Evolutionary conservation across 1,284 basidiomycete genomes (phyloP).

Genomic region (Jaminaea rosea): DNA sequence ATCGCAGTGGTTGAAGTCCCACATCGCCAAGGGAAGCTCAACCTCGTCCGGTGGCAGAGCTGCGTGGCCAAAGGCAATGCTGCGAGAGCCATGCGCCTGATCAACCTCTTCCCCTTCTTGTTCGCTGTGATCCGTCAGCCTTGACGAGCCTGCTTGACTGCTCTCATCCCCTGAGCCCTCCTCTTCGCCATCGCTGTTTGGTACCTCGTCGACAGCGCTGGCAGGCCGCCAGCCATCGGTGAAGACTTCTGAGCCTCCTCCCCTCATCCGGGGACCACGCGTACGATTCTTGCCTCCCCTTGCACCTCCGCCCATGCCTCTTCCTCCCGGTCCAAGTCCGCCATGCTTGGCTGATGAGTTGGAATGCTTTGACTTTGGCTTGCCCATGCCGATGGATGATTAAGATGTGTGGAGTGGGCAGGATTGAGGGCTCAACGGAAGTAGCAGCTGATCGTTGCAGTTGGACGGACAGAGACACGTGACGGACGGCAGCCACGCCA

Average conservation of each 20-base stretch:
- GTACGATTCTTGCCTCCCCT: not conserved
- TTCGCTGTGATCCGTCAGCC: not conserved
- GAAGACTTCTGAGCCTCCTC: not conserved
- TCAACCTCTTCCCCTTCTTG: not conserved
- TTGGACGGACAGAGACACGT: no score
- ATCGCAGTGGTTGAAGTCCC: constrained; percentile 92
- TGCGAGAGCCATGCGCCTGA: not conserved
- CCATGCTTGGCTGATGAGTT: not conserved
- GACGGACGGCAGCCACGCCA: no score
- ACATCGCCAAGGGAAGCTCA: not conserved
- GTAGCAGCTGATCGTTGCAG: no score
- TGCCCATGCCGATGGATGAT: no score
- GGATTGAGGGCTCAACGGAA: no score
- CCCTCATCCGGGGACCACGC: not conserved
- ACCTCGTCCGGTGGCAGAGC: not conserved
- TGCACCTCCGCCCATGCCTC: not conserved
- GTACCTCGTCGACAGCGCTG: not conserved
- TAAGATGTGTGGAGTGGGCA: no score
- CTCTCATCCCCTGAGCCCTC: not conserved
- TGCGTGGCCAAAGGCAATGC: not conserved
- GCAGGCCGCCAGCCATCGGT: not conserved
- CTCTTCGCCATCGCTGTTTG: not conserved
- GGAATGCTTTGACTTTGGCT: constrained; percentile 1
- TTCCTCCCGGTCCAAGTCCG: not conserved
- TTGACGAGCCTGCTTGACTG: no score